Percentiles rank a stretch among this genome's conserved stretches.
phyloP scores from a whole-genome alignment of 352 stramenopile genomes.

The Blastocystis sp. region DNA sequence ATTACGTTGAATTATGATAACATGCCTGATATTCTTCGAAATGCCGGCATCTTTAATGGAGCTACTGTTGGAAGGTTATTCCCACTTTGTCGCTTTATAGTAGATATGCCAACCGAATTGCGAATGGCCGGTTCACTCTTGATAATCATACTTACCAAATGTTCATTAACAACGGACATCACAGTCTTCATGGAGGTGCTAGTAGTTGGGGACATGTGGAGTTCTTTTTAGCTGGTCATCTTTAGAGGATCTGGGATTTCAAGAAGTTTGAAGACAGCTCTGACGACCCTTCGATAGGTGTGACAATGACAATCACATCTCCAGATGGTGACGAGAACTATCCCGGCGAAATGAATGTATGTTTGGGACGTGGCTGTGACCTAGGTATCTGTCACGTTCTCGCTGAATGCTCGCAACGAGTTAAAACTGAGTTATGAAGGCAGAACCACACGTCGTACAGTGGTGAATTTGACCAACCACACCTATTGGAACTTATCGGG shows the following conservation, averaged over 20 bases:
- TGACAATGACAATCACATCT: conserved; percentile 7
- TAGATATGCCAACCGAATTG: conserved; percentile 61
- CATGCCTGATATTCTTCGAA: not conserved
- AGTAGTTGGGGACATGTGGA: not conserved
- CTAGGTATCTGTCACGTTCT: conserved; percentile 54
- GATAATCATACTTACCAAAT: conserved; percentile 24
- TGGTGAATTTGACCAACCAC: conserved; percentile 65
- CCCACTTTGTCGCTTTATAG: not conserved
- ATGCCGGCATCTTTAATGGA: conserved; percentile 11
- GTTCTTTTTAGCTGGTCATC: not conserved
- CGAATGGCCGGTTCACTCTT: conserved; percentile 26
- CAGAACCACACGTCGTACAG: conserved; percentile 46
- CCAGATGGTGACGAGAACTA: conserved; percentile 56
- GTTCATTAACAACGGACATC: conserved; percentile 38
- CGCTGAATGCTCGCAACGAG: conserved; percentile 50
- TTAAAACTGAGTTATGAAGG: conserved; percentile 55
- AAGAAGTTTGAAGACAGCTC: conserved; percentile 15
- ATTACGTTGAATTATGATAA: conserved; percentile 45
- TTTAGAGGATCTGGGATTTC: conserved; percentile 26
- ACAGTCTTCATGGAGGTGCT: conserved; percentile 58
- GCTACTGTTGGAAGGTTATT: conserved; percentile 44
- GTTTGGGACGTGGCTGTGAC: not conserved
- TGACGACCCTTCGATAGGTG: not conserved
- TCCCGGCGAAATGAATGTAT: conserved; percentile 58
- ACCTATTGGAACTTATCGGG: conserved; percentile 65